A percentile compares a stretch with the other conserved stretches of the same genome.
Evolutionary conservation across 73 alveolate genomes (phyloP).

Genomic region (Paramecium sonneborni): DNA sequence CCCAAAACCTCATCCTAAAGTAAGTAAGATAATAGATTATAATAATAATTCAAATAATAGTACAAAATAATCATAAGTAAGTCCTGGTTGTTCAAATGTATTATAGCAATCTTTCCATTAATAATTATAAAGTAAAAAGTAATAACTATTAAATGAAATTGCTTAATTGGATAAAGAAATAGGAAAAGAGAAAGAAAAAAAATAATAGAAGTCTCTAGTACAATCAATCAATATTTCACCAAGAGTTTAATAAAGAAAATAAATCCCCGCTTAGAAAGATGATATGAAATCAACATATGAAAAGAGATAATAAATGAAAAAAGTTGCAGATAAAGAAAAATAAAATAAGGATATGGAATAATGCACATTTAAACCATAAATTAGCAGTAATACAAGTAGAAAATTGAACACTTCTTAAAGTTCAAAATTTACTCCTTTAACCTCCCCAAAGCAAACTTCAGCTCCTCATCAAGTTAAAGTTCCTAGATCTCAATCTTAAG

Average conservation of each 20-base stretch:
- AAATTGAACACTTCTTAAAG: conserved; percentile 11
- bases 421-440: not conserved
- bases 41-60: not conserved
- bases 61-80: not conserved
- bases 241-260: not conserved
- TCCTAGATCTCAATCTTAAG: not conserved
- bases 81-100: not conserved
- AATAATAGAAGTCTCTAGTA: not conserved
- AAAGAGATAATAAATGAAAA: not conserved
- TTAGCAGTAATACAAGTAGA: conserved; percentile 23
- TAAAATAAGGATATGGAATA: conserved; percentile 25
- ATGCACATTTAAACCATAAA: conserved; percentile 38
- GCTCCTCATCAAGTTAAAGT: not conserved
- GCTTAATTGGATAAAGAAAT: conserved; percentile 12
- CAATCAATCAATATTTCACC: not conserved
- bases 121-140: not conserved
- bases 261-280: not conserved
- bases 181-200: not conserved
- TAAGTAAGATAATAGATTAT: not conserved
- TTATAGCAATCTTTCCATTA: not conserved
- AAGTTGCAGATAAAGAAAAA: not conserved
- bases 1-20: conserved; percentile 1
- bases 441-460: not conserved
- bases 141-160: not conserved
- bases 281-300: not conserved